Conservation (phyloP, 2,329 filamentous ascomycete genomes). For the Coniosporium tulheliwenetii region DNA sequence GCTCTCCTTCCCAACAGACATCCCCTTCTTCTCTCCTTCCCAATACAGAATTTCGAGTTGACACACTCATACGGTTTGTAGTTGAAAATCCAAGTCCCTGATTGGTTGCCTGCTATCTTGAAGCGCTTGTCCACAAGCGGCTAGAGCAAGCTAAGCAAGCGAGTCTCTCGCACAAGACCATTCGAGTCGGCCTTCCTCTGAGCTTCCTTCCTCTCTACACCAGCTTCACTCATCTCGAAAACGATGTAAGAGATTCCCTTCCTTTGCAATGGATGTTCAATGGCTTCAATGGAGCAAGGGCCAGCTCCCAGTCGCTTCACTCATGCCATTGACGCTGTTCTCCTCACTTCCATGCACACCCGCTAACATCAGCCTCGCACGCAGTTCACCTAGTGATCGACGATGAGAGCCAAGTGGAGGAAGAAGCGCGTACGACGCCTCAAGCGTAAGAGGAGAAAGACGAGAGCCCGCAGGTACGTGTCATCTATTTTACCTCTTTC, state of each 20-base stretch:
- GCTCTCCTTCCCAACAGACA: too few species aligned
- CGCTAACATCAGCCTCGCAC: conserved; percentile 6
- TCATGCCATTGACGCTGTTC: conserved; percentile 3
- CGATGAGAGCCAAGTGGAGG: conserved; percentile 97
- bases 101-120: too few species aligned
- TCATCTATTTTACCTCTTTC: background rate
- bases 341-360: conserved; percentile 2
- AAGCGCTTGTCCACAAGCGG: too few species aligned
- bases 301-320: background rate
- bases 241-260: conserved; percentile 18
- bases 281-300: background rate
- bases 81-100: too few species aligned
- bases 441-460: conserved; percentile 99
- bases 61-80: too few species aligned
- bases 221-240: conserved; percentile 26
- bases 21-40: too few species aligned
- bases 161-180: too few species aligned
- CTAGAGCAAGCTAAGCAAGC: too few species aligned
- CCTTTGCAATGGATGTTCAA: background rate
- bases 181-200: too few species aligned
- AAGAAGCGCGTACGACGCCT: conserved; percentile 99
- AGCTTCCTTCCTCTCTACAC: conserved; percentile 14
- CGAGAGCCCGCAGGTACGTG: conserved; percentile 86
- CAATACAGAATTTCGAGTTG: too few species aligned
- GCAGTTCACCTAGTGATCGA: conserved; percentile 23